Base-by-base conservation (phyloP, 805 yeast species). In the Schwanniomyces yamadae region DNA sequence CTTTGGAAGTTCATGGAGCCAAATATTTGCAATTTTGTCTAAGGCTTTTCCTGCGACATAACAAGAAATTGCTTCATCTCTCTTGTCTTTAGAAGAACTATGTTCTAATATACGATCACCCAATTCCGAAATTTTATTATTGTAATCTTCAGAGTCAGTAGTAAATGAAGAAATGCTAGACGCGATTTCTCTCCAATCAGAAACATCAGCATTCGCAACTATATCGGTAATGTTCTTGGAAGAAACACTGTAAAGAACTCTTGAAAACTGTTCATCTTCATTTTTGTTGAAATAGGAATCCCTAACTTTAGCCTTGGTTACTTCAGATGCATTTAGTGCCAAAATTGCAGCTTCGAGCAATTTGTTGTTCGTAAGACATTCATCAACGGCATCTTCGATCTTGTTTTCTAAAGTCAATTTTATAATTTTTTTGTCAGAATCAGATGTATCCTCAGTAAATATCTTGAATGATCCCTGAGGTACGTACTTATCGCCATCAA, bases 161-260 rank as follows among this genome's bases (percentile, higher is more conserved):
- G 74, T 57, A 50, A 75, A 83, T 2, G 86, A 74, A 35, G 78
- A 57, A 37, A 90, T 75, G 11, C 88, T 74, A 28, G 75, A 68
- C n/a, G 89, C 86, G 47, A 85, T 79, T 28, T 80, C 82, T 49
- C 78, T 83, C 99, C 99, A 93, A 46, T 85, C 80, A 4, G 71
- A 50, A 25, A 90, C 79, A 52, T 85, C 84, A 20, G 85, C 84
- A 54, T 90, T 82, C 30, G 75, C 71, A 20, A 89, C 93, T 42
- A 93, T 57, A 56, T 91, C 98, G 20, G 68, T 62, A 35, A 69
- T 75, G 45, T 77, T 66, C 23, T 67, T 66, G 20, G 75, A 68
- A 1, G 86, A 70, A 10, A 80, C 74, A 33, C 80, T 76, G 61
- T 80, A 82, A 37, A 95, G 67, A 11, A 88, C 69, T 52, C 99